phyloP scores from a whole-genome alignment of 2,329 filamentous ascomycete species.

The Herpotrichia juniperi region DNA sequence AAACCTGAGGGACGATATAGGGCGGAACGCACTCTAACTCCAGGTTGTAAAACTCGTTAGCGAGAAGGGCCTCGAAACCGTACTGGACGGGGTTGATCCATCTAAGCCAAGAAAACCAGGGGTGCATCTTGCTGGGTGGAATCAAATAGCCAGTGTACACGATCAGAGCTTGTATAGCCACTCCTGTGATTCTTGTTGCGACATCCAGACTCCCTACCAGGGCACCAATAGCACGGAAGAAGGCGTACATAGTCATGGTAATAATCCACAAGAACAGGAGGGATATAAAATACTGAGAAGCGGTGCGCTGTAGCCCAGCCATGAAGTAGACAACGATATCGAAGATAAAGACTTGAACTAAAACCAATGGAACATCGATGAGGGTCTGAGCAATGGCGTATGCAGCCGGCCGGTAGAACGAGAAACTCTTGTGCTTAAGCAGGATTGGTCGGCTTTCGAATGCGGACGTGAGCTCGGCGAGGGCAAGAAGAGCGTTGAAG shows the following conservation, averaged over 20 bases:
- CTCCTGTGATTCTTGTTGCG: constrained; percentile 48
- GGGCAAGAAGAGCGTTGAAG: constrained; percentile 67
- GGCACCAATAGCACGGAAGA: constrained; percentile 47
- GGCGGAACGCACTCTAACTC: constrained; percentile 61
- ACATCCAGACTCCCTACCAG: constrained; percentile 43
- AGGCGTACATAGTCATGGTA: constrained; percentile 52
- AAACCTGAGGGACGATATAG: constrained; percentile 62
- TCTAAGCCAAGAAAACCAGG: constrained; percentile 48
- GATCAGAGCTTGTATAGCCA: constrained; percentile 47
- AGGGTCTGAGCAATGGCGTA: constrained; percentile 65
- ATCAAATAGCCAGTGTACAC: constrained; percentile 50
- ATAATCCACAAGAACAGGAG: constrained; percentile 67
- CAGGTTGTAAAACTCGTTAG: constrained; percentile 72
- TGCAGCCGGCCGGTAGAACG: constrained; percentile 69
- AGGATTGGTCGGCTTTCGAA: constrained; percentile 70
- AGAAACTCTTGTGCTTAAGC: constrained; percentile 73
- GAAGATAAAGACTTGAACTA: constrained; percentile 65
- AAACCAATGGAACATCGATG: constrained; percentile 62
- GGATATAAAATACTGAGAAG: constrained; percentile 68
- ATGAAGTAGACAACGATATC: constrained; percentile 68
- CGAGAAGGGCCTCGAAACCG: constrained; percentile 70
- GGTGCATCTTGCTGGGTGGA: constrained; percentile 47
- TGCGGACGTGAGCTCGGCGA: constrained; percentile 65
- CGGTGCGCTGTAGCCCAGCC: constrained; percentile 60
- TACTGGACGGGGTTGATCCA: constrained; percentile 68